A percentile compares a stretch with the other conserved stretches of the same genome.
phyloP scores from a whole-genome alignment of 148 eudicot species.

The Agrostemma githago region DNA sequence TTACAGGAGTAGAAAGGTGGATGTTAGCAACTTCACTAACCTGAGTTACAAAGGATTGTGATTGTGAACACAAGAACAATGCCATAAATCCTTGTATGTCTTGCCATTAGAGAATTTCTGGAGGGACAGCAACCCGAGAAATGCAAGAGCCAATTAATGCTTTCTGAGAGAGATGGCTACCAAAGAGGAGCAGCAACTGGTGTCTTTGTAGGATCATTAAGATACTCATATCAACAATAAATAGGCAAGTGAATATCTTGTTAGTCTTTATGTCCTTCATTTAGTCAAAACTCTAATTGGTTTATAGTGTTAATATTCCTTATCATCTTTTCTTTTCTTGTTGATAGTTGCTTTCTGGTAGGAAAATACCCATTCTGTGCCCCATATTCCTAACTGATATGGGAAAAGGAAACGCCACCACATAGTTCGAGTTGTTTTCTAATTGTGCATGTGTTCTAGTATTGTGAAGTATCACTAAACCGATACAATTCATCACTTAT shows the following conservation, averaged over 20 bases:
- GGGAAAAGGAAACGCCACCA: constrained; percentile 14
- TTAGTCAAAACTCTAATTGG: constrained; percentile 10
- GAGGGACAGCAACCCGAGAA: neutral
- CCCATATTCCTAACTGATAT: constrained; percentile 26
- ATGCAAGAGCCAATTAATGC: constrained; percentile 11
- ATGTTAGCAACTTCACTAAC: constrained; percentile 6
- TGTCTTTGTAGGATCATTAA: neutral
- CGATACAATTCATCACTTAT: too few species aligned
- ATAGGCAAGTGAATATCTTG: constrained; percentile 17
- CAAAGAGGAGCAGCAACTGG: constrained; percentile 9
- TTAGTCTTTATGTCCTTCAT: constrained; percentile 13
- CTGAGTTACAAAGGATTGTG: constrained; percentile 26
- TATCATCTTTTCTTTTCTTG: constrained; percentile 15
- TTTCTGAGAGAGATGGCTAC: neutral
- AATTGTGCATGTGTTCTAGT: too few species aligned
- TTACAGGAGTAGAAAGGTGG: neutral
- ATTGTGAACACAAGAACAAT: constrained; percentile 16
- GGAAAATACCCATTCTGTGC: constrained; percentile 18
- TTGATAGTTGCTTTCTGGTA: constrained; percentile 20
- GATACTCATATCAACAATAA: constrained; percentile 16
- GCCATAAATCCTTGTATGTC: neutral
- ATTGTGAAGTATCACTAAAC: too few species aligned
- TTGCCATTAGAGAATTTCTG: constrained; percentile 26
- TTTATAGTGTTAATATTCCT: neutral
- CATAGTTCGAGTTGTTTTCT: neutral